These are phyloP conservation scores for Ramaria rubella DNA, from an alignment of 768 basidiomycete genomes.

Conservation along the genomic window DNA sequence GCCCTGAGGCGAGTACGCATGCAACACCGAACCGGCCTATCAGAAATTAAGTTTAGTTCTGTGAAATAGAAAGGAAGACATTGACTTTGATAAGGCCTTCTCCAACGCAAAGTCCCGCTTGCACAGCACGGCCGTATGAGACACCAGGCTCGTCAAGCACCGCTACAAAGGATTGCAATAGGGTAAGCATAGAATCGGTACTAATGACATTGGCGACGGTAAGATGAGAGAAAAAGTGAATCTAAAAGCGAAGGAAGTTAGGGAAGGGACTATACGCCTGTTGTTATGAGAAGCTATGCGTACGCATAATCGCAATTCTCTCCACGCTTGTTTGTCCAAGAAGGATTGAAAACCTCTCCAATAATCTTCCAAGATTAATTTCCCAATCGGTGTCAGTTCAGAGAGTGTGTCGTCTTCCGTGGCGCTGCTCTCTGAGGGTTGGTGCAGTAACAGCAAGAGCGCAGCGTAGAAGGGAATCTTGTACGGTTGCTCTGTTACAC, in stretches of 20 bases:
- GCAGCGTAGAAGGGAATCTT: slow-evolving; percentile 90
- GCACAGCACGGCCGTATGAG: slow-evolving; percentile 76
- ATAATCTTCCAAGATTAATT: slow-evolving; percentile 77
- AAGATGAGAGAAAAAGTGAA: slow-evolving; percentile 89
- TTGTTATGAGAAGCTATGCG: slow-evolving; percentile 35
- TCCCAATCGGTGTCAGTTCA: slow-evolving; percentile 47
- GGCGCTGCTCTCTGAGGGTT: slow-evolving; percentile 36
- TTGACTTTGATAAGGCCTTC: slow-evolving; percentile 73
- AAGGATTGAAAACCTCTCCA: slow-evolving; percentile 87
- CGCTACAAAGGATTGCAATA: slow-evolving; percentile 76
- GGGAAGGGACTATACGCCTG: too few relatives aligned
- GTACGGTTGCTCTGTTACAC: slow-evolving; percentile 87
- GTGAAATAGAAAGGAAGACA: neutral
- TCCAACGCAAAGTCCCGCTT: slow-evolving; percentile 72
- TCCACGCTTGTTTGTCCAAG: slow-evolving; percentile 86
- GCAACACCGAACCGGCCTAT: slow-evolving; percentile 65
- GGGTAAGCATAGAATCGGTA: slow-evolving; percentile 66
- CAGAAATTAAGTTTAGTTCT: slow-evolving; percentile 5
- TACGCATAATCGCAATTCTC: slow-evolving; percentile 83
- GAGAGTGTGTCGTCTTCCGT: slow-evolving; percentile 28
- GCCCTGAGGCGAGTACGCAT: slow-evolving; percentile 50
- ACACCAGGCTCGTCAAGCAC: slow-evolving; percentile 89
- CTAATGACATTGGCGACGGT: slow-evolving; percentile 72
- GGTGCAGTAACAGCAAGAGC: slow-evolving; percentile 55
- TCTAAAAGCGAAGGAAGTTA: slow-evolving; percentile 37